Base-by-base conservation (phyloP, 805 yeast genomes). In the Saturnispora besseyi region DNA sequence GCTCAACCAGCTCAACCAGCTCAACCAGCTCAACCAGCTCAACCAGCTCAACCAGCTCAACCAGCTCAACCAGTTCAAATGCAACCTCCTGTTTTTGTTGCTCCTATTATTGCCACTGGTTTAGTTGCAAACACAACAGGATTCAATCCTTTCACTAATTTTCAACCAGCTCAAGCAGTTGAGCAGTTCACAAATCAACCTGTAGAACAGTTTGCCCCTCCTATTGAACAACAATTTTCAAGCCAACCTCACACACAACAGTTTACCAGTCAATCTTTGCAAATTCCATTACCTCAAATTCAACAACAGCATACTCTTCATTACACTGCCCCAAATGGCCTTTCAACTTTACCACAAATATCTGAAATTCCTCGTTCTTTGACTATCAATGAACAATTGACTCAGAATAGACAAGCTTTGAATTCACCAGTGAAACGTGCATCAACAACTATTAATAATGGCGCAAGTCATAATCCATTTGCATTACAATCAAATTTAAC, bases 91-190 rank as follows among this genome's bases (percentile, higher is more conserved):
- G 22, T 36, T 36, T 36, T 36, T 12, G 21, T n/a, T 12, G 5
- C 40, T 13, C 40, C 40, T 18, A 22, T 18, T 21, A 4, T 21
- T 18, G 21, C 15, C 11, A 55, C 57, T n/a, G 57, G 56, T 6
- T 26, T 26, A 26, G 29, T 26, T 26, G 29, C 29, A 26, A 26
- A 26, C 29, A 26, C 29, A 26, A 26, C 29, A 26, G 29, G 29
- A 2, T 54, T 53, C 21, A 52, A 54, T 26, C 54, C 56, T 26
- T 53, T 53, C 40, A 33, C 49, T 9, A 53, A 53, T 44, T 47
- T 48, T 38, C 30, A 18, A 4, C 48, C 42, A 11, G 28, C 29
- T 30, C 48, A 36, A 24, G 13, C 42, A 10, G 30, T 24, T 38
- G 42, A 36, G 7, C 47, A 37, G 3, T 22, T 30, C 5, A 36